Base-by-base conservation (phyloP, 352 stramenopile genomes). In the Phytophthora capsici region DNA sequence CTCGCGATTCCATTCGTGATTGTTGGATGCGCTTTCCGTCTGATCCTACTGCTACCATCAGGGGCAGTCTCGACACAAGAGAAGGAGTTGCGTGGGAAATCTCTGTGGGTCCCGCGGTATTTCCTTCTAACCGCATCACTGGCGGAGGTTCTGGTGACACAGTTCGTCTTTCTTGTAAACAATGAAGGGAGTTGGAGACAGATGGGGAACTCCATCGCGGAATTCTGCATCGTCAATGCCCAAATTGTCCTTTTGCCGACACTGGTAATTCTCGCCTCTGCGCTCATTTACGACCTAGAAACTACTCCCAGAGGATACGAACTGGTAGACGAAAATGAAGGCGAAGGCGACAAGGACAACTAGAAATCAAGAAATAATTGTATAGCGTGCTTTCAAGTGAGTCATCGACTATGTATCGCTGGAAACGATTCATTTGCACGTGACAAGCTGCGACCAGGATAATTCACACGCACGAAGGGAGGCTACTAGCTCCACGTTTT, bases 141-240 rank as follows among this genome's bases (percentile, higher is more conserved):
- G 63, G 84, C 74, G 19, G 84, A 93, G 46, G 34, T 91, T 12
- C 36, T 95, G 36, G 83, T 85, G 34, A 49, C 93, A 16, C 86
- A 93, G 28, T 90, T 89, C 22, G 68, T 95, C 9, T 95, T 92
- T 62, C 73, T 88, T 25, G 86, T 95, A 20, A 71, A 74, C 30
- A 85, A 93, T 70, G 82, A 95, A 83, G 84, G 84, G 56, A 91
- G 81, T 53, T 95, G 86, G 86, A 93, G 93, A 60, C 75, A 93
- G 45, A 95, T 95, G 53, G 86, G 86, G 17, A 95, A 95, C 68
- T 93, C 83, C 22, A 94, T 94, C 58, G 89, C 84, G 2, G 80
- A 87, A 62, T 94, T 90, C 52, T 86, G 84, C 58, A 90, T 94
- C 54, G 71, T 89, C 43, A 94, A 94, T 60, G 77, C 72, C 28